Evolutionary conservation across 805 yeast species (phyloP).

Genomic region (Sugiyamaella mastotermitis): DNA sequence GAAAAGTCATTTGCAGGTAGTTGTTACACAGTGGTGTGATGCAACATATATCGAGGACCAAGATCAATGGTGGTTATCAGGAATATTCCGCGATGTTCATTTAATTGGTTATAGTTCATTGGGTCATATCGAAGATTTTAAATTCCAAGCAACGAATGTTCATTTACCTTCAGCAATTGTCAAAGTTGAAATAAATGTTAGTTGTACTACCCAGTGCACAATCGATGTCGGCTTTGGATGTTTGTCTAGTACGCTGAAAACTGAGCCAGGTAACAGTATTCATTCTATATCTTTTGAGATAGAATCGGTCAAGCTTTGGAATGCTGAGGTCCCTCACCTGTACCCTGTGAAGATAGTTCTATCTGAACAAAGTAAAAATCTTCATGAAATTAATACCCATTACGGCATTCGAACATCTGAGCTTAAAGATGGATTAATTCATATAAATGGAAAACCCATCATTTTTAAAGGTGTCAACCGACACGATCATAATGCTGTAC

Average conservation of each 20-base stretch:
- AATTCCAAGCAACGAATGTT: conserved; percentile 21
- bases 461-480: conserved; percentile 33
- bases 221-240: not conserved
- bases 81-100: conserved; percentile 35
- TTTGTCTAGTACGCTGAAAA: too few species aligned
- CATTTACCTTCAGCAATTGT: not conserved
- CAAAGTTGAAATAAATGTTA: conserved; percentile 10
- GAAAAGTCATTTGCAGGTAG: conserved; percentile 19
- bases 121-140: conserved; percentile 29
- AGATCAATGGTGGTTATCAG: conserved; percentile 38
- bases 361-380: conserved; percentile 4
- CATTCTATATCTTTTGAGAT: not conserved
- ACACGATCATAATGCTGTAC: conserved; percentile 32
- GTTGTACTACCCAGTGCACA: not conserved
- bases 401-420: conserved; percentile 31
- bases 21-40: conserved; percentile 32
- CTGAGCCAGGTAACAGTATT: conserved; percentile 1
- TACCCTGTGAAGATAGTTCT: conserved; percentile 23
- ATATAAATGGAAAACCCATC: conserved; percentile 29
- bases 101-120: conserved; percentile 23
- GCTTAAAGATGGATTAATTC: conserved; percentile 25
- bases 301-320: conserved; percentile 28
- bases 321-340: conserved; percentile 32
- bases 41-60: conserved; percentile 35
- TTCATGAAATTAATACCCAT: conserved; percentile 20